These are phyloP conservation scores for Claviceps spartinae DNA, from an alignment of 2,329 filamentous ascomycete species.

Conservation along the genomic window DNA sequence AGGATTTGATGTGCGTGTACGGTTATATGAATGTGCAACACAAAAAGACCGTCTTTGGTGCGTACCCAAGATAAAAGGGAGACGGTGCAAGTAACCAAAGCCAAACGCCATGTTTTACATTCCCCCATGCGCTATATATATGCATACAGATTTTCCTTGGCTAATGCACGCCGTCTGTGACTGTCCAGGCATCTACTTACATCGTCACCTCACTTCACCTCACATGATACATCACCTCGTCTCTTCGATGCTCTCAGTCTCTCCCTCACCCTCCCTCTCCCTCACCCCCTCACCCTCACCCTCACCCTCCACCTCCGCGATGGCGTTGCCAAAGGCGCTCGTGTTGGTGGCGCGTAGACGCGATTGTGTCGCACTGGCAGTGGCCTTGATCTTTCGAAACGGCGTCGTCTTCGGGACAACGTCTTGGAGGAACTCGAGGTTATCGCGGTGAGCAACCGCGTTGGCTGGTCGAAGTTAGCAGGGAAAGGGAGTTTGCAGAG, in stretches of 20 bases:
- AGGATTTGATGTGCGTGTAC: too few relatives aligned
- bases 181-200: too few relatives aligned
- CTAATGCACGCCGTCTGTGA: too few relatives aligned
- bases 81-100: too few relatives aligned
- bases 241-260: slow-evolving; percentile 21
- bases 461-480: slow-evolving; percentile 41
- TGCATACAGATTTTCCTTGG: too few relatives aligned
- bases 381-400: slow-evolving; percentile 64
- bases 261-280: slow-evolving; percentile 24
- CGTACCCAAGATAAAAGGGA: too few relatives aligned
- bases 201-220: too few relatives aligned
- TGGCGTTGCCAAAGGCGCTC: background rate
- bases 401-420: slow-evolving; percentile 77
- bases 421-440: slow-evolving; percentile 88
- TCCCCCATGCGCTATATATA: too few relatives aligned
- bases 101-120: too few relatives aligned
- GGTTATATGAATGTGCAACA: too few relatives aligned
- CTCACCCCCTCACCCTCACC: slow-evolving; percentile 7
- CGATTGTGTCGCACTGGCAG: slow-evolving; percentile 36
- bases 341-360: slow-evolving; percentile 24
- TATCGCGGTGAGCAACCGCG: slow-evolving; percentile 77
- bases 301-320: slow-evolving; percentile 6
- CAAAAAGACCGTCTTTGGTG: too few relatives aligned
- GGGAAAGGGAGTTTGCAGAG: background rate
- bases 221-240: too few relatives aligned